Conservation (phyloP, 345 rosid species). For the Syzygium aromaticum region DNA sequence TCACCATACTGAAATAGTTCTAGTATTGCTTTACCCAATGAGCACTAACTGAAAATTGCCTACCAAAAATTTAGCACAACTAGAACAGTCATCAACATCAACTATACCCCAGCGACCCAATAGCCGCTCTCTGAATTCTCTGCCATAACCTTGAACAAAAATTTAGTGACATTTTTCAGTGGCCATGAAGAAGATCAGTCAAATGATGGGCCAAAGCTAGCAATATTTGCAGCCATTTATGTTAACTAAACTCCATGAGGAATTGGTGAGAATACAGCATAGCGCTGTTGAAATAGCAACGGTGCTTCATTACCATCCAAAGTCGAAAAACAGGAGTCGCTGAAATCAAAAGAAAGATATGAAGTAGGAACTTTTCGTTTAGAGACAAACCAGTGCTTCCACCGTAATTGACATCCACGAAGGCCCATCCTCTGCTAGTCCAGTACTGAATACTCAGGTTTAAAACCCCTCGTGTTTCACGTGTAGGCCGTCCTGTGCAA, state of each 20-base stretch:
- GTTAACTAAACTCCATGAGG: neutral
- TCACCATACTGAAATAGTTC: neutral
- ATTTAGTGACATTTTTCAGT: conserved; percentile 2
- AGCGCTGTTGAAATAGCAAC: neutral
- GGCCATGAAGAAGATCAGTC: neutral
- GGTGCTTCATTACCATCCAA: neutral
- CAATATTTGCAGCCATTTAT: neutral
- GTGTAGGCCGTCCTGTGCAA: conserved; percentile 75
- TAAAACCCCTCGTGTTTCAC: conserved; percentile 64
- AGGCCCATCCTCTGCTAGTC: conserved; percentile 98
- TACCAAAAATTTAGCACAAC: conserved; percentile 85
- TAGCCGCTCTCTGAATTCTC: conserved; percentile 83
- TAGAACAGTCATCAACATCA: conserved; percentile 91
- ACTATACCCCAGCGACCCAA: conserved; percentile 73
- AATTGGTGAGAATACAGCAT: neutral
- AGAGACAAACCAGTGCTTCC: conserved; percentile 92
- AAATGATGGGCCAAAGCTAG: neutral
- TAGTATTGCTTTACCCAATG: neutral
- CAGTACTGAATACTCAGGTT: conserved; percentile 77
- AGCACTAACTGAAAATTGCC: neutral
- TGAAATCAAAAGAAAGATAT: neutral
- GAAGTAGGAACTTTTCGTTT: neutral
- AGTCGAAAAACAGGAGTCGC: neutral
- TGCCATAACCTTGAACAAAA: conserved; percentile 68
- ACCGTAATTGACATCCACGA: conserved; percentile 89